A percentile compares a stretch with the other conserved stretches of the same genome.
Evolutionary conservation across 192 early-diverging fungal genomes (phyloP).

Genomic region (Entomortierella lignicola): DNA sequence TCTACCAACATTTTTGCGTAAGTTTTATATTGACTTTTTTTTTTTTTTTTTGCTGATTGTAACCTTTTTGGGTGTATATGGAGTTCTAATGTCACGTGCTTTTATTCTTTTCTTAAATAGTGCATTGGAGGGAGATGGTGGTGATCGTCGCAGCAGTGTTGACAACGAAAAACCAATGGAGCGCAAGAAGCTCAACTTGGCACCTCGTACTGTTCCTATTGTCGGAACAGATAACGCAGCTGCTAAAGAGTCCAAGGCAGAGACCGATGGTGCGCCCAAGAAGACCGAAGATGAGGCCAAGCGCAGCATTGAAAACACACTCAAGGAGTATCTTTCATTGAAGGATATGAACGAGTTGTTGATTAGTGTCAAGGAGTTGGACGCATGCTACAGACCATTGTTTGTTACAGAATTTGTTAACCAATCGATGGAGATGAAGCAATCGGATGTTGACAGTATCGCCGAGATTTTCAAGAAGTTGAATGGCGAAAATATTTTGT

Average conservation of each 20-base stretch:
- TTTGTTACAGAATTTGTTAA: constrained; percentile 45
- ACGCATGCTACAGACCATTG: constrained; percentile 29
- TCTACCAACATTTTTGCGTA: constrained; percentile 57
- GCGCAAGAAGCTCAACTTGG: constrained; percentile 40
- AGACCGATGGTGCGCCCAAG: constrained; percentile 48
- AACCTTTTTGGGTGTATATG: constrained; percentile 59
- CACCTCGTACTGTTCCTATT: constrained; percentile 42
- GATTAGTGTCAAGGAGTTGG: constrained; percentile 73
- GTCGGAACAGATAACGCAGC: constrained; percentile 37
- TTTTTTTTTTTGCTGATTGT: not conserved
- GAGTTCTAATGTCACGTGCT: constrained; percentile 10
- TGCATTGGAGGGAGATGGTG: constrained; percentile 42
- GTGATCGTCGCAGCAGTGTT: constrained; percentile 39
- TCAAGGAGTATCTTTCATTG: constrained; percentile 72
- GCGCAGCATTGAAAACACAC: constrained; percentile 59
- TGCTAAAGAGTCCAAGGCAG: constrained; percentile 36
- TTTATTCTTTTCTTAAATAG: constrained; percentile 24
- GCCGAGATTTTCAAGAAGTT: constrained; percentile 67
- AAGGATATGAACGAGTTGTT: constrained; percentile 71
- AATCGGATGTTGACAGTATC: constrained; percentile 65
- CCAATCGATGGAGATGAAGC: constrained; percentile 62
- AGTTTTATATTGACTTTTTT: constrained; percentile 19
- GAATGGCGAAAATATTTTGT: constrained; percentile 54
- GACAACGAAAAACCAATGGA: constrained; percentile 52
- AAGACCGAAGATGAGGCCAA: constrained; percentile 57